A percentile compares a stretch with the other conserved stretches of the same genome.
phyloP scores from a whole-genome alignment of 176 grass and related monocot genomes.

The Zizania latifolia region DNA sequence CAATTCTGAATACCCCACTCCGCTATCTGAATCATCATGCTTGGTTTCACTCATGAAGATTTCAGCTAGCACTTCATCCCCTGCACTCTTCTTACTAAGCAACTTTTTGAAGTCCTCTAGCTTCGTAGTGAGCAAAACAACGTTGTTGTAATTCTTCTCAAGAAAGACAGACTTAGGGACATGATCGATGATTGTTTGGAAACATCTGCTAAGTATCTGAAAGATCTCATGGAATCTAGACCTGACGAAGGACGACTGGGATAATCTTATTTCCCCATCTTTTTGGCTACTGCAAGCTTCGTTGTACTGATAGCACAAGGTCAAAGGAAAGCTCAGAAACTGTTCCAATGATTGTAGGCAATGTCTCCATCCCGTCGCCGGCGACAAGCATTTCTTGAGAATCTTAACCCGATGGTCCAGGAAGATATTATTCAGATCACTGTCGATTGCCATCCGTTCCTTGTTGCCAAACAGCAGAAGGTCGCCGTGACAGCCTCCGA shows the following conservation, averaged over 20 bases:
- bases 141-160: constrained; percentile 20
- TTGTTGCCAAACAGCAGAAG: constrained; percentile 58
- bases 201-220: constrained; percentile 14
- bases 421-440: constrained; percentile 42
- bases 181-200: constrained; percentile 31
- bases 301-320: neutral
- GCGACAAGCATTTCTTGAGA: constrained; percentile 34
- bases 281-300: neutral
- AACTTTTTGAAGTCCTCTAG: constrained; percentile 26
- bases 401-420: constrained; percentile 34
- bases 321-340: constrained; percentile 2
- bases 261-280: neutral
- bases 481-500: constrained; percentile 4
- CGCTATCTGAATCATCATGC: neutral
- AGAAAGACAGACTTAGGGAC: constrained; percentile 23
- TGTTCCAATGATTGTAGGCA: constrained; percentile 21
- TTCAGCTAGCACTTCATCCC: neutral
- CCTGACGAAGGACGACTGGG: constrained; percentile 31
- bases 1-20: neutral
- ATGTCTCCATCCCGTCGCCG: constrained; percentile 34
- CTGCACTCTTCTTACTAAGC: neutral
- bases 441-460: constrained; percentile 23
- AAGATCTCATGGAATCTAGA: constrained; percentile 22
- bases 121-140: constrained; percentile 27
- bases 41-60: neutral